Evolutionary conservation across 257 asterid genomes (phyloP).

Genomic region (Petrea volubilis): DNA sequence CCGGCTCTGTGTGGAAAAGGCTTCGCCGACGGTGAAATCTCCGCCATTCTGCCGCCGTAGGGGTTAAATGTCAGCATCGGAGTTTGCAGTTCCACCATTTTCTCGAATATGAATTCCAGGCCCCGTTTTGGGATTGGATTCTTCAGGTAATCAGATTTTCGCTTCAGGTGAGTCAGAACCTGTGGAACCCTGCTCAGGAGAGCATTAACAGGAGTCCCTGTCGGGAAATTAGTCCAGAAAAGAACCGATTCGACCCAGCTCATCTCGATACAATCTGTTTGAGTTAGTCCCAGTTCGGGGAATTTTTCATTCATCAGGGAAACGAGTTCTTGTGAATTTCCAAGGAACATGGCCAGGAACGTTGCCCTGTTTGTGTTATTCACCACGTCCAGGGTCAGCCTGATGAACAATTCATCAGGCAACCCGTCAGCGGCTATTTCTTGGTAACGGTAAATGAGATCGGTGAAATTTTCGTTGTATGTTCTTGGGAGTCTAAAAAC

Average conservation of each 20-base stretch:
- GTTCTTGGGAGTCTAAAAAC: conserved; percentile 37
- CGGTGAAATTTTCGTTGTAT: conserved; percentile 31
- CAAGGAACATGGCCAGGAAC: conserved; percentile 44
- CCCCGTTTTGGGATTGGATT: conserved; percentile 43
- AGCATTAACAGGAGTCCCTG: conserved; percentile 34
- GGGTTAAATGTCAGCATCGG: conserved; percentile 41
- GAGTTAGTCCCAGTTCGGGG: conserved; percentile 44
- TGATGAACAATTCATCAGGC: conserved; percentile 38
- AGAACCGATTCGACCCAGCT: conserved; percentile 58
- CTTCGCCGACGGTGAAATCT: conserved; percentile 37
- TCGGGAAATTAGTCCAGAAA: conserved; percentile 42
- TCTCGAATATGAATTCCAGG: conserved; percentile 43
- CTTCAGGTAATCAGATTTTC: conserved; percentile 65
- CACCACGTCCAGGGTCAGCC: conserved; percentile 34
- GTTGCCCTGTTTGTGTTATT: conserved; percentile 43
- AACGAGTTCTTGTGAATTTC: conserved; percentile 39
- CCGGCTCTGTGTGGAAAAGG: conserved; percentile 54
- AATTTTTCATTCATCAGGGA: conserved; percentile 27
- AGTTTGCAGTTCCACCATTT: conserved; percentile 45
- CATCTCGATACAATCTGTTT: conserved; percentile 46
- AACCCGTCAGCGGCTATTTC: conserved; percentile 27
- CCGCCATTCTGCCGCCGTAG: conserved; percentile 47
- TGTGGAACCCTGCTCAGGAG: conserved; percentile 49
- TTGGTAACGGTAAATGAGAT: conserved; percentile 36
- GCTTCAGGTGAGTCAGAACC: conserved; percentile 25